Conservation (phyloP, 257 asterid species). For the Penstemon eatonii region DNA sequence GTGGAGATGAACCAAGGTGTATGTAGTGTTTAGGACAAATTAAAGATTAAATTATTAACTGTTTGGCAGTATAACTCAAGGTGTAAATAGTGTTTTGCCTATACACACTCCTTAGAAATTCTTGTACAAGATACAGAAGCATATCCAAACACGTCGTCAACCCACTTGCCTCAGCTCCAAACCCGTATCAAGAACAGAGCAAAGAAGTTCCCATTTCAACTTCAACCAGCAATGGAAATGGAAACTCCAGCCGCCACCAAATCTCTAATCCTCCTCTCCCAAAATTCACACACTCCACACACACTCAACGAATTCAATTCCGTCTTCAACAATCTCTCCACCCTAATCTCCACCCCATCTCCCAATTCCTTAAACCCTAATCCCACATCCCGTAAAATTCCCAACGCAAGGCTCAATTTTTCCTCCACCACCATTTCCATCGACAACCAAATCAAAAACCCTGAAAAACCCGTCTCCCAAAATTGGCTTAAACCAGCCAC, state of each 20-base stretch:
- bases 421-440: slow-evolving; percentile 64
- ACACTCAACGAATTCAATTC: slow-evolving; percentile 56
- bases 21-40: no score
- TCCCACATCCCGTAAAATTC: slow-evolving; percentile 26
- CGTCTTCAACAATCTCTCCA: slow-evolving; percentile 62
- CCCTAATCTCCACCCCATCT: slow-evolving; percentile 46
- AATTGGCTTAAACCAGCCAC: slow-evolving; percentile 64
- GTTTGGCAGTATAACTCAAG: no score
- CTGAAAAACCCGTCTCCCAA: slow-evolving; percentile 34
- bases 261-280: slow-evolving; percentile 48
- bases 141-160: no score
- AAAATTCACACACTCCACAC: slow-evolving; percentile 33
- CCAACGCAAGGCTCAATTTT: slow-evolving; percentile 36
- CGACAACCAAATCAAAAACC: slow-evolving; percentile 35
- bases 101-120: no score
- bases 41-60: no score
- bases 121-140: no score
- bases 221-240: slow-evolving; percentile 32
- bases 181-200: no score
- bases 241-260: slow-evolving; percentile 43
- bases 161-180: no score
- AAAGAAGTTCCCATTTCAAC: no score
- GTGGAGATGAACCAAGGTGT: no score
- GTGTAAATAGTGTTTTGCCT: no score
- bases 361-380: slow-evolving; percentile 31